Evolutionary conservation across 2,329 filamentous ascomycete species (phyloP).

Genomic region (Phialemonium atrogriseum): DNA sequence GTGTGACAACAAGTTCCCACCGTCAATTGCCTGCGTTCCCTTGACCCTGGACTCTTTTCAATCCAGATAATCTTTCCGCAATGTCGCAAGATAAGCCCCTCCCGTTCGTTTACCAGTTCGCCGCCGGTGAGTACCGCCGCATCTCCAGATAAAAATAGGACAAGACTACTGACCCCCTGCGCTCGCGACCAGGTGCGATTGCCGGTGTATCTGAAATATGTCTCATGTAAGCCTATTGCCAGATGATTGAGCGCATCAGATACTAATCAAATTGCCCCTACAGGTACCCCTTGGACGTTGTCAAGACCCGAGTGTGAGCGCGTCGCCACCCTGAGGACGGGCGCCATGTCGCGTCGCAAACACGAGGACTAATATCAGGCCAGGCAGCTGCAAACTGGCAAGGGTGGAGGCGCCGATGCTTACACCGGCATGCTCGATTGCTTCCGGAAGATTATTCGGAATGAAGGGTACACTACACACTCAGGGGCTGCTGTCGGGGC

Average conservation of each 20-base stretch:
- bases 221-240: conserved; percentile 12
- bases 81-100: conserved; percentile 68
- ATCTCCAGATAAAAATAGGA: conserved; percentile 15
- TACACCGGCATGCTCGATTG: conserved; percentile 99
- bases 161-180: conserved; percentile 17
- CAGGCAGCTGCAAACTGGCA: conserved; percentile 80
- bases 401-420: conserved; percentile 63
- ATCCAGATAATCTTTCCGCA: too few species aligned
- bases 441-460: conserved; percentile 92
- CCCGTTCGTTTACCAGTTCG: conserved; percentile 91
- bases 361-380: conserved; percentile 12
- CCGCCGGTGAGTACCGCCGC: conserved; percentile 56
- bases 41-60: too few species aligned
- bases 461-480: conserved; percentile 89
- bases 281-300: conserved; percentile 97
- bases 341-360: conserved; percentile 6
- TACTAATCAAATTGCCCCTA: conserved; percentile 6
- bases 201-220: conserved; percentile 95
- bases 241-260: background rate
- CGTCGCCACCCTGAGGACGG: too few species aligned
- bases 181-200: conserved; percentile 61
- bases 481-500: background rate
- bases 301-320: conserved; percentile 66
- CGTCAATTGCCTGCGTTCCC: background rate
- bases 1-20: too few species aligned